phyloP scores from a whole-genome alignment of 257 asterid genomes.

The Scutellaria galericulata region DNA sequence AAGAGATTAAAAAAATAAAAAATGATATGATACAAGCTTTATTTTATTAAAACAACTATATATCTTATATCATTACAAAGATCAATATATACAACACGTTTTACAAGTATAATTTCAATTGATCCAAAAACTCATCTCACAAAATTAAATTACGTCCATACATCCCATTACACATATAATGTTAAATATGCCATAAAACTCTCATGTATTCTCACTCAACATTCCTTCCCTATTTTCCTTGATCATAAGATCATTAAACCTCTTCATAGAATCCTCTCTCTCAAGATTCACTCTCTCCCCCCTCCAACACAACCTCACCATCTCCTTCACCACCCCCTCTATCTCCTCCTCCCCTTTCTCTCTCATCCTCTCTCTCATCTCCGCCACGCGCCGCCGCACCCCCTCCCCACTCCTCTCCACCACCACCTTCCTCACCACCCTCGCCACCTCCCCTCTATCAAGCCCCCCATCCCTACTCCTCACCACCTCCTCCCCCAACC shows the following conservation, averaged over 20 bases:
- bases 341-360: slow-evolving; percentile 48
- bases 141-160: too few species aligned
- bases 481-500: slow-evolving; percentile 60
- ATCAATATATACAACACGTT: too few species aligned
- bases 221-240: slow-evolving; percentile 19
- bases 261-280: slow-evolving; percentile 32
- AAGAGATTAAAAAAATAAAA: too few species aligned
- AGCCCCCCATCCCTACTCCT: slow-evolving; percentile 47
- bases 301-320: slow-evolving; percentile 45
- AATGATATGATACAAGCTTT: too few species aligned
- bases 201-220: slow-evolving; percentile 35
- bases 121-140: too few species aligned
- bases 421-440: slow-evolving; percentile 50
- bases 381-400: slow-evolving; percentile 41
- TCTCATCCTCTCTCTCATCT: slow-evolving; percentile 43
- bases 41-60: too few species aligned
- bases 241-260: background rate
- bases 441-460: slow-evolving; percentile 50
- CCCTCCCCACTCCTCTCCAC: slow-evolving; percentile 41
- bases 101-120: too few species aligned
- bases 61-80: too few species aligned
- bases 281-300: slow-evolving; percentile 33
- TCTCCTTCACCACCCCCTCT: slow-evolving; percentile 49
- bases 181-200: too few species aligned
- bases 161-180: too few species aligned